Base-by-base conservation (phyloP, 2,329 filamentous ascomycete species). In the Colletotrichum trifolii region DNA sequence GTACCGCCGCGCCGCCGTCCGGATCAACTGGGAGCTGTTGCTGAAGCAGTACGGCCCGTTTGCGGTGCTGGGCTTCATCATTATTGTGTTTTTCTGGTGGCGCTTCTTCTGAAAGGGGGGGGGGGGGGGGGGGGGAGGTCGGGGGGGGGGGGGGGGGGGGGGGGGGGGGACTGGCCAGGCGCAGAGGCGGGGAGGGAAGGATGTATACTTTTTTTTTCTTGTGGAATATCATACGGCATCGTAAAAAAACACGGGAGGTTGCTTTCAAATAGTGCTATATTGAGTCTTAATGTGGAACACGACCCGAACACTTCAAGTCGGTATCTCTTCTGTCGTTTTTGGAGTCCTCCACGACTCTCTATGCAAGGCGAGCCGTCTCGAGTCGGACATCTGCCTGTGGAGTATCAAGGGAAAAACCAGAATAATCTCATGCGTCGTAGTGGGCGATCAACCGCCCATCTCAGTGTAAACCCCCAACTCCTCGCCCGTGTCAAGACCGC, bases 11-110 rank as follows among this genome's bases (percentile, higher is more conserved):
- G 96, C 96, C 4, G 96, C 96, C 1, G 94, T 97, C 61, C 87
- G 91, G 75, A 99, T 99, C 78, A 99, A 99, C 78, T 99, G 96
- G 96, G 95, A 99, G 78, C 81, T 98, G 76, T 82, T 99, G 76
- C 70, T 98, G 67, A 97, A 97, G 84, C 95, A 97, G 87, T 99
- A 98, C 75, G 96, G 94, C 1, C 96, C 96, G 3, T 89, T 98
- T 78, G 95, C 87, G 35, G 93, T 86, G 3, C 82, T 98, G 63
- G 93, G 86, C 2, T 83, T 97, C 63, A 88, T 98, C 68, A 89
- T 98, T 67, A 76, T 98, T 58, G 77, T 97, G 68, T 94, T 98
- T 78, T 80, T 98, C 67, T 96, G 91, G 86, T 95, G 93, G 91
- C 89, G 94, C 68, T 97, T 98, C 82, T 97, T 97, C 78, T 97